These are phyloP conservation scores for Talaromyces piceae DNA, from an alignment of 2,329 filamentous ascomycete species.

Conservation along the genomic window DNA sequence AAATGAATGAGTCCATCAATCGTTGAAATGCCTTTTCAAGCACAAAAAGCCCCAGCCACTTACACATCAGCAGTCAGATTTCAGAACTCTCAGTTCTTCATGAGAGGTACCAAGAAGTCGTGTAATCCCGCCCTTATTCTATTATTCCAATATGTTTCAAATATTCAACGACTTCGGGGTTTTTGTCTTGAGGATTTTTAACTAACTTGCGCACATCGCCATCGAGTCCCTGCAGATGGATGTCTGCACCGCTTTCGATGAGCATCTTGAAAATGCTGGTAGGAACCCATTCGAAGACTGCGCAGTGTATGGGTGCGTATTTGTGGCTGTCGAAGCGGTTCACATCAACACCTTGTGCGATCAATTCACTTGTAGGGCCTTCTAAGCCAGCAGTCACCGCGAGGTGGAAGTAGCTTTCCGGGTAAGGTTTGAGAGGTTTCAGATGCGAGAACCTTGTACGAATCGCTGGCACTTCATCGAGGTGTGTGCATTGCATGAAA, in stretches of 20 bases:
- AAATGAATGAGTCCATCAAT: too few species aligned
- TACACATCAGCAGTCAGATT: too few species aligned
- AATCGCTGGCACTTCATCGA: conserved; percentile 6
- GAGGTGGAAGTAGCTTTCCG: conserved; percentile 2
- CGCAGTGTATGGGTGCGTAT: not conserved
- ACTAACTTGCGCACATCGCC: too few species aligned
- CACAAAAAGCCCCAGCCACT: too few species aligned
- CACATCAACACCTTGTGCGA: conserved; percentile 7
- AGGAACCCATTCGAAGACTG: not conserved
- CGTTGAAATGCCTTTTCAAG: too few species aligned
- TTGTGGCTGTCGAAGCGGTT: not conserved
- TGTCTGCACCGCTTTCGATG: conserved; percentile 4
- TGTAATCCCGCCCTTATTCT: too few species aligned
- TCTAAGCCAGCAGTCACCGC: not conserved
- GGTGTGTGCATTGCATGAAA: conserved; percentile 8
- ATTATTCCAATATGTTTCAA: too few species aligned
- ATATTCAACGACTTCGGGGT: too few species aligned
- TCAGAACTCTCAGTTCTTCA: too few species aligned
- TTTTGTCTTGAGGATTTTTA: too few species aligned
- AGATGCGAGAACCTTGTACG: conserved; percentile 2
- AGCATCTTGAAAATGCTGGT: not conserved
- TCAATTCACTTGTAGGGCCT: not conserved
- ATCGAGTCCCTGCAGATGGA: too few species aligned
- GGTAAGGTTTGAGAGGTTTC: not conserved
- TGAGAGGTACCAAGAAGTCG: too few species aligned